Percentiles rank a stretch among this genome's conserved stretches.
Evolutionary conservation across 805 yeast species (phyloP).

Genomic region (Grigorovia humatica): DNA sequence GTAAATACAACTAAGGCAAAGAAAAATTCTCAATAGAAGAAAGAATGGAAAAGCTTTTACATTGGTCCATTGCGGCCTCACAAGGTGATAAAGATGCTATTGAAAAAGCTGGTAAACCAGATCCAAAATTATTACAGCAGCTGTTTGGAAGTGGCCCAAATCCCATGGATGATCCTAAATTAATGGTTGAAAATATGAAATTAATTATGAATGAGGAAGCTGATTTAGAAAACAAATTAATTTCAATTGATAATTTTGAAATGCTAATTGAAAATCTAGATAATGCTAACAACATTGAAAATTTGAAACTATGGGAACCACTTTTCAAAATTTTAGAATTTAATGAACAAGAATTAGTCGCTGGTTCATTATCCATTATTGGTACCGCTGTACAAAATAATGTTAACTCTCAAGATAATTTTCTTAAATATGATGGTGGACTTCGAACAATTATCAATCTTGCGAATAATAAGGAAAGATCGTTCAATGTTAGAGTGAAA

Average conservation of each 20-base stretch:
- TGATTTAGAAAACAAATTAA: slow-evolving; percentile 50
- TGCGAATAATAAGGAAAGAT: slow-evolving; percentile 24
- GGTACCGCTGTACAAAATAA: slow-evolving; percentile 94
- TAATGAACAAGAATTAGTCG: slow-evolving; percentile 37
- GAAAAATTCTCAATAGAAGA: neutral
- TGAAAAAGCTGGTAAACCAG: slow-evolving; percentile 55
- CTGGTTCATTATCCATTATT: slow-evolving; percentile 58
- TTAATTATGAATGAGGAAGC: slow-evolving; percentile 51
- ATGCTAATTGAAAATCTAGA: slow-evolving; percentile 89
- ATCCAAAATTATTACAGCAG: slow-evolving; percentile 69
- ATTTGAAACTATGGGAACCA: slow-evolving; percentile 70
- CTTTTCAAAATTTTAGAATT: slow-evolving; percentile 45
- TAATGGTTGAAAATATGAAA: slow-evolving; percentile 69
- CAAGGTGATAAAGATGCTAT: slow-evolving; percentile 62
- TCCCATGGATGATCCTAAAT: slow-evolving; percentile 61
- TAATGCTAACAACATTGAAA: slow-evolving; percentile 87
- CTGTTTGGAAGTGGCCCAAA: slow-evolving; percentile 63
- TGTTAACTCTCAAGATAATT: slow-evolving; percentile 59
- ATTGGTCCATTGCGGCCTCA: slow-evolving; percentile 83
- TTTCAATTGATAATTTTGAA: slow-evolving; percentile 84
- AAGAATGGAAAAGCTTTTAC: slow-evolving; percentile 76
- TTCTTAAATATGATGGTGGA: slow-evolving; percentile 42
- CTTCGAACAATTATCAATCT: slow-evolving; percentile 36
- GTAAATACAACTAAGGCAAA: neutral
- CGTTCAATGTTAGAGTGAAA: slow-evolving; percentile 40